Percentiles rank a stretch among this genome's conserved stretches.
Conservation (phyloP, 805 yeast species). For the Saccharomycopsis sp. region DNA sequence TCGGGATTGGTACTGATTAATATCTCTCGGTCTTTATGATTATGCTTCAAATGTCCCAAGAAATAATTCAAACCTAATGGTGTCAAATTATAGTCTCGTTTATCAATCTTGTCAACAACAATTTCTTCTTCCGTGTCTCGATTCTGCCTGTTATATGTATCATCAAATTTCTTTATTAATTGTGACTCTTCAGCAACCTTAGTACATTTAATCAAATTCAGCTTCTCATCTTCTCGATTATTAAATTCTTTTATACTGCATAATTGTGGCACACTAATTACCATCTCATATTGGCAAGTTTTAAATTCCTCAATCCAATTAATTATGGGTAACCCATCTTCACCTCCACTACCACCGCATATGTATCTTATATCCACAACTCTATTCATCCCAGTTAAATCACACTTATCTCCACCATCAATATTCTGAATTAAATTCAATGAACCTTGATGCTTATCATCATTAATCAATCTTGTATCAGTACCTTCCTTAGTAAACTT, state of each 20-base stretch:
- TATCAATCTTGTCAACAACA: not conserved
- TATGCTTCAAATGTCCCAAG: not conserved
- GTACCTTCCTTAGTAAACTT: conserved; percentile 1
- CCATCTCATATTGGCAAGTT: conserved; percentile 52
- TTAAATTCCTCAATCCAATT: conserved; percentile 43
- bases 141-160: too few relatives aligned
- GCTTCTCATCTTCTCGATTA: conserved; percentile 21
- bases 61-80: conserved; percentile 3
- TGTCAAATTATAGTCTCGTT: conserved; percentile 3
- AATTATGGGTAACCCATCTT: conserved; percentile 19
- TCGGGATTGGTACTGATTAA: not conserved
- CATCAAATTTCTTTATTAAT: not conserved
- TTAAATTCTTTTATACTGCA: conserved; percentile 34
- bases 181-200: not conserved
- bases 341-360: conserved; percentile 37
- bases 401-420: conserved; percentile 52
- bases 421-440: conserved; percentile 24
- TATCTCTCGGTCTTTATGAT: not conserved
- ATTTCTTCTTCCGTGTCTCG: not conserved
- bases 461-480: not conserved
- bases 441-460: not conserved
- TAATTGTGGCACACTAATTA: conserved; percentile 42
- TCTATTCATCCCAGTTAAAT: conserved; percentile 47
- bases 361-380: conserved; percentile 47
- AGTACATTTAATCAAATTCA: conserved; percentile 16